Conservation (phyloP, 2,329 filamentous ascomycete genomes). For the Ascochyta viciae-villosae region DNA sequence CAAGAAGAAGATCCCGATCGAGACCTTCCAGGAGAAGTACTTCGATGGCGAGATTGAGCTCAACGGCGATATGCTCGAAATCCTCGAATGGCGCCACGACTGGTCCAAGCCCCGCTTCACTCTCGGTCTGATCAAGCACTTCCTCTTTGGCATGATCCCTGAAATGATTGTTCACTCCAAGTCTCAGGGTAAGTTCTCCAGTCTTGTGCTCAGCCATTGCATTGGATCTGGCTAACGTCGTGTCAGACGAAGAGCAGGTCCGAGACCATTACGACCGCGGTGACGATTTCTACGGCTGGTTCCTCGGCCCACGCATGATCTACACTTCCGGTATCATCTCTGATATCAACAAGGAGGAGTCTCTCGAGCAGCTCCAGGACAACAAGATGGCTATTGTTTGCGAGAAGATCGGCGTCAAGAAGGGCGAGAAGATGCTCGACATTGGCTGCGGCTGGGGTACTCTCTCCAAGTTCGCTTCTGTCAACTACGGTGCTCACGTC, state of each 20-base stretch:
- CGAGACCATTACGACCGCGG: slow-evolving; percentile 97
- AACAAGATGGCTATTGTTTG: slow-evolving; percentile 96
- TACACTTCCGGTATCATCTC: slow-evolving; percentile 96
- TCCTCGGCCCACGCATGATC: slow-evolving; percentile 97
- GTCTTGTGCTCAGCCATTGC: background rate
- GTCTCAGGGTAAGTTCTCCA: slow-evolving; percentile 71
- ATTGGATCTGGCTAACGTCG: slow-evolving; percentile 33
- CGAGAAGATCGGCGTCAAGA: slow-evolving; percentile 88
- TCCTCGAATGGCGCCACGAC: slow-evolving; percentile 93
- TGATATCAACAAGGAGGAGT: slow-evolving; percentile 85
- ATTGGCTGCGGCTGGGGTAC: slow-evolving; percentile 99
- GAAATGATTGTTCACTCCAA: slow-evolving; percentile 93
- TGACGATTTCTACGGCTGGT: slow-evolving; percentile 98
- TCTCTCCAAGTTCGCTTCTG: slow-evolving; percentile 88
- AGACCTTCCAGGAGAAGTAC: slow-evolving; percentile 98
- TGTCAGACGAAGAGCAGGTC: slow-evolving; percentile 90
- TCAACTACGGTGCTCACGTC: slow-evolving; percentile 85
- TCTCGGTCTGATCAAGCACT: slow-evolving; percentile 81
- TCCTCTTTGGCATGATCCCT: slow-evolving; percentile 85
- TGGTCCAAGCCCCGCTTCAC: slow-evolving; percentile 97
- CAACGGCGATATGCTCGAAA: slow-evolving; percentile 89
- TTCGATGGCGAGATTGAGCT: slow-evolving; percentile 94
- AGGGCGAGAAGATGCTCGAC: slow-evolving; percentile 84
- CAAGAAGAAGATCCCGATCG: slow-evolving; percentile 82
- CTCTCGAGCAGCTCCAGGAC: slow-evolving; percentile 93